Base-by-base conservation (phyloP, 805 yeast species). In the Scheffersomyces lignosus region DNA sequence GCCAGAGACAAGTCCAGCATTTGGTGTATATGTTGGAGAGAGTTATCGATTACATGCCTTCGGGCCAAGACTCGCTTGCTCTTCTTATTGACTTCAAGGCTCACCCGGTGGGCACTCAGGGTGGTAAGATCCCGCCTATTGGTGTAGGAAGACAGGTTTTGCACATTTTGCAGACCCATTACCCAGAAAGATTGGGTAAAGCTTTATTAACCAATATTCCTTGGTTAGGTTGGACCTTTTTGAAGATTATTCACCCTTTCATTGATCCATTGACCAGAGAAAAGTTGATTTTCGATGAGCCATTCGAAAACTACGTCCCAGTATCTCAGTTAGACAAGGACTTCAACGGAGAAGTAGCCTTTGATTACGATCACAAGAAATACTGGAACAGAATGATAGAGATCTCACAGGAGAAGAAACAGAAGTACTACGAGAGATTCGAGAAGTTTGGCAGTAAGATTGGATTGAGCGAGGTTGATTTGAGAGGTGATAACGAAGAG, bases 231-330 rank as follows among this genome's bases (percentile, higher is more conserved):
- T 86, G 96, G 87, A 82, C 96, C 7, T 93, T 93, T 53, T 68
- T 93, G 49, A 90, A 86, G 66, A 67, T 93, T 45, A 90, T 91
- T 46, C 87, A 87, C 52, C 99, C 99, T 4, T 93, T 93, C 60
- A 93, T 93, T 47, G 99, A 93, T 57, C 97, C 99, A 7, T 66
- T 87, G 54, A 93, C 99, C 1, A 75, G 96, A 44, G 96, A 90
- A 62, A 93, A 93, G 66, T 75, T 93, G 45, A 95, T 89, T 3
- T 93, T 81, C 57, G 95, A 87, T 58, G 87, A 89, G 50, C 96
- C 96, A 12, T 87, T 90, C 62, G 75, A 80, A 15, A 70, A 87
- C 24, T 91, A 85, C 52, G 93, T 89, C 10, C 95, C 96, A 1
- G 62, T 62, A 18, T 83, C 79, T 37, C 96, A 89, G 60, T 73